Evolutionary conservation across 441 rosid species (phyloP).

Genomic region (Jatropha podagrica): DNA sequence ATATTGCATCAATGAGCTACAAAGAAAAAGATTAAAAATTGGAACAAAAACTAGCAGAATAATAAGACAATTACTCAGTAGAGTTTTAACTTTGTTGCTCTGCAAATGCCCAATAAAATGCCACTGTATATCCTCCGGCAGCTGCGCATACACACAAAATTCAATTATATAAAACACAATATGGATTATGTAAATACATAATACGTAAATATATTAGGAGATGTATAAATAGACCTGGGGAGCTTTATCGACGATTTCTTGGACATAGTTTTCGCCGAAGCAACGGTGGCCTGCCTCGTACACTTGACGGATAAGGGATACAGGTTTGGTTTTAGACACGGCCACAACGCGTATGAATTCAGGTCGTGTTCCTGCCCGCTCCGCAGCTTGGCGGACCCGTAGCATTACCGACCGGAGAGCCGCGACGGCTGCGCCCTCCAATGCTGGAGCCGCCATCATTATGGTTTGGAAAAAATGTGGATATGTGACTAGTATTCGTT

Average conservation of each 20-base stretch:
- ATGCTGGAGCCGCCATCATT: slow-evolving; percentile 61
- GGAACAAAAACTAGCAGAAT: not conserved
- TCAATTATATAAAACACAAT: not conserved
- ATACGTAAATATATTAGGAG: not conserved
- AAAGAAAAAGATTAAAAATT: not conserved
- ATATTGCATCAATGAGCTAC: not conserved
- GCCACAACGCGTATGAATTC: slow-evolving; percentile 68
- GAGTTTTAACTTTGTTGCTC: slow-evolving; percentile 81
- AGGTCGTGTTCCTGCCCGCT: slow-evolving; percentile 42
- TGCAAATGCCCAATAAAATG: slow-evolving; percentile 88
- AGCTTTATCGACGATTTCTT: slow-evolving; percentile 80
- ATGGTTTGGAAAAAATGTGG: not conserved
- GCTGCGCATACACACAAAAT: slow-evolving; percentile 36
- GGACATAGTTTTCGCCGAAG: slow-evolving; percentile 88
- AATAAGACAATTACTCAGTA: slow-evolving; percentile 45
- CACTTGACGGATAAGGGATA: slow-evolving; percentile 71
- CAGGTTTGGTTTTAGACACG: slow-evolving; percentile 83
- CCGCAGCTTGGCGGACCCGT: slow-evolving; percentile 73
- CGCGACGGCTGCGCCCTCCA: slow-evolving; percentile 53
- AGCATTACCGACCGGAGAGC: slow-evolving; percentile 69
- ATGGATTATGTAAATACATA: not conserved
- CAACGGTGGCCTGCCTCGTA: slow-evolving; percentile 86
- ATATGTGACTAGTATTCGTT: not conserved
- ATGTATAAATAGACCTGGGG: slow-evolving; percentile 53
- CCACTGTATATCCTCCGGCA: slow-evolving; percentile 83